Evolutionary conservation across 345 rosid species (phyloP).

Genomic region (Geranium rotundifolium): DNA sequence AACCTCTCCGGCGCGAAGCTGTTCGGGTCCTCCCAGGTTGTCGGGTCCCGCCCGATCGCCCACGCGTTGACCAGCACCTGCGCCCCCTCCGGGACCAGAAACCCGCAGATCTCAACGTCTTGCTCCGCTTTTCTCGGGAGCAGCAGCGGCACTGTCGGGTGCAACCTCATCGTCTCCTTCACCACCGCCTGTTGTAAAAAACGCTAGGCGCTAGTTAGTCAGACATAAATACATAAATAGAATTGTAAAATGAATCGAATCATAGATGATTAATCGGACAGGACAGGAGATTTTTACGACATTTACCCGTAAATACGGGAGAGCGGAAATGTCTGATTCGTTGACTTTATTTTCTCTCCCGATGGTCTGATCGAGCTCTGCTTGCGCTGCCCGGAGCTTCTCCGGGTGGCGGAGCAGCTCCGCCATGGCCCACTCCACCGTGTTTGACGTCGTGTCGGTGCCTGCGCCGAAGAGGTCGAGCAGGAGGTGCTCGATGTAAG

Average conservation of each 20-base stretch:
- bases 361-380: slow-evolving; percentile 20
- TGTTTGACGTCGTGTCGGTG: slow-evolving; percentile 33
- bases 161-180: slow-evolving; percentile 45
- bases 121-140: slow-evolving; percentile 29
- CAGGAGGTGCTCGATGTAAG: slow-evolving; percentile 15
- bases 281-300: no score
- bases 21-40: slow-evolving; percentile 22
- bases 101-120: slow-evolving; percentile 20
- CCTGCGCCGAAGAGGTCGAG: slow-evolving; percentile 32
- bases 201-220: no score
- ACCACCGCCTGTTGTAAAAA: slow-evolving; percentile 21
- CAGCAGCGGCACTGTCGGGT: slow-evolving; percentile 26
- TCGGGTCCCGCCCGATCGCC: slow-evolving; percentile 41
- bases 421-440: slow-evolving; percentile 50
- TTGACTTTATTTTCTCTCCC: slow-evolving; percentile 19
- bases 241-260: no score
- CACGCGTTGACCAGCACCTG: slow-evolving; percentile 36
- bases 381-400: slow-evolving; percentile 15
- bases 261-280: no score
- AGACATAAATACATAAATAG: no score
- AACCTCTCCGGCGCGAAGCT: slow-evolving; percentile 34
- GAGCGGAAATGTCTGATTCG: slow-evolving; percentile 20
- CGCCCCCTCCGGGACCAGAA: slow-evolving; percentile 26
- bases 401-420: slow-evolving; percentile 30
- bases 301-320: slow-evolving; percentile 22